Conservation (phyloP, 495 filamentous ascomycete species). For the Neurospora africana region DNA sequence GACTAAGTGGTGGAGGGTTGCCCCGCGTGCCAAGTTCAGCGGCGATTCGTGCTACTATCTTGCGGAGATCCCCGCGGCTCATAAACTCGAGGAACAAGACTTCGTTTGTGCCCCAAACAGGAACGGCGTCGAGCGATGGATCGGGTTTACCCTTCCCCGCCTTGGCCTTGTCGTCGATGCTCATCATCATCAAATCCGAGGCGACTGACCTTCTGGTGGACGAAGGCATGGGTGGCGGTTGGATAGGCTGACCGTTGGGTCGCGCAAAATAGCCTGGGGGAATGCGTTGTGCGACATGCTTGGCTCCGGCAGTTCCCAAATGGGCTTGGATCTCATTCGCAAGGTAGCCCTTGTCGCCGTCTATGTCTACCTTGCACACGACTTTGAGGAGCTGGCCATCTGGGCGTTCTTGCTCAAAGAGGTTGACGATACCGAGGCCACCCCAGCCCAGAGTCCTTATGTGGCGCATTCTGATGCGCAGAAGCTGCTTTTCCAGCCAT, state of each 20-base stretch:
- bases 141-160: background rate
- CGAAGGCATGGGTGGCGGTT: background rate
- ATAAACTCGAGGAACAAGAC: constrained; percentile 10
- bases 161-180: background rate
- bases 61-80: constrained; percentile 2
- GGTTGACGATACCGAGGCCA: background rate
- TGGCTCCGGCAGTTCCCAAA: background rate
- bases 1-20: background rate
- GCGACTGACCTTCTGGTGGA: background rate
- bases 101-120: background rate
- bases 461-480: background rate
- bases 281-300: background rate
- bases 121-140: background rate
- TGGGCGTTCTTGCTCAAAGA: background rate
- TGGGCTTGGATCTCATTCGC: background rate
- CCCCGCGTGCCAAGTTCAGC: background rate
- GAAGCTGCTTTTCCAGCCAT: background rate
- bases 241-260: background rate
- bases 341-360: background rate
- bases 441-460: background rate
- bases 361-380: background rate
- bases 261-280: background rate
- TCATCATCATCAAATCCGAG: background rate
- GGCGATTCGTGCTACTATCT: background rate
- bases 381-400: background rate